These are phyloP conservation scores for Starmerella sirachaensis DNA, from an alignment of 805 yeast genomes.

Conservation along the genomic window DNA sequence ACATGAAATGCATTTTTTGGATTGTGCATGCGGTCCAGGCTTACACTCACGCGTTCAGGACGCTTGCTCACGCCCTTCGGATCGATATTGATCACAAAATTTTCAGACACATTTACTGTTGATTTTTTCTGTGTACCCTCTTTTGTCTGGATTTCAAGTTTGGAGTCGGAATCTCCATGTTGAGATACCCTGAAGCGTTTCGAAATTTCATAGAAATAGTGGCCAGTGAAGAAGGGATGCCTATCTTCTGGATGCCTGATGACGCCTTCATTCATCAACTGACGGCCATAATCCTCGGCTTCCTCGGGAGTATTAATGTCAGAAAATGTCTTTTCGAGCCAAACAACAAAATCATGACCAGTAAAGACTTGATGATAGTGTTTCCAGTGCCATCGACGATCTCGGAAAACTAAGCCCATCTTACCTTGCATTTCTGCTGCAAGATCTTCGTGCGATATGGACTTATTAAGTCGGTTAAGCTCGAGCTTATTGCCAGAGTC, in stretches of 20 bases:
- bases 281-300: constrained; percentile 71
- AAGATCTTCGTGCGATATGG: constrained; percentile 40
- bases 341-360: constrained; percentile 74
- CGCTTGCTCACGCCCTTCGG: constrained; percentile 58
- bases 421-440: constrained; percentile 54
- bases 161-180: background rate
- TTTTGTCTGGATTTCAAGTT: background rate
- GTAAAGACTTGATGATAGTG: constrained; percentile 64
- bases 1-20: constrained; percentile 92
- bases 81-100: constrained; percentile 38
- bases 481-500: constrained; percentile 21
- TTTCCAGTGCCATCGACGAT: constrained; percentile 85
- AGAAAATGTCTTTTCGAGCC: constrained; percentile 68
- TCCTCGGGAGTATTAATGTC: constrained; percentile 75
- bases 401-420: constrained; percentile 54
- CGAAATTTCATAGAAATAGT: constrained; percentile 65
- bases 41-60: constrained; percentile 68
- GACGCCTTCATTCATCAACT: constrained; percentile 56
- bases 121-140: constrained; percentile 1
- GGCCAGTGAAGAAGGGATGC: constrained; percentile 83
- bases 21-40: constrained; percentile 83
- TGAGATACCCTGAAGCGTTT: background rate
- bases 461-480: constrained; percentile 18
- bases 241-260: constrained; percentile 73
- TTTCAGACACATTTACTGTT: constrained; percentile 15